Percentiles rank a stretch among this genome's conserved stretches.
These are phyloP conservation scores for Sambucus nigra DNA, from an alignment of 129 eudicot genomes.

Conservation along the genomic window DNA sequence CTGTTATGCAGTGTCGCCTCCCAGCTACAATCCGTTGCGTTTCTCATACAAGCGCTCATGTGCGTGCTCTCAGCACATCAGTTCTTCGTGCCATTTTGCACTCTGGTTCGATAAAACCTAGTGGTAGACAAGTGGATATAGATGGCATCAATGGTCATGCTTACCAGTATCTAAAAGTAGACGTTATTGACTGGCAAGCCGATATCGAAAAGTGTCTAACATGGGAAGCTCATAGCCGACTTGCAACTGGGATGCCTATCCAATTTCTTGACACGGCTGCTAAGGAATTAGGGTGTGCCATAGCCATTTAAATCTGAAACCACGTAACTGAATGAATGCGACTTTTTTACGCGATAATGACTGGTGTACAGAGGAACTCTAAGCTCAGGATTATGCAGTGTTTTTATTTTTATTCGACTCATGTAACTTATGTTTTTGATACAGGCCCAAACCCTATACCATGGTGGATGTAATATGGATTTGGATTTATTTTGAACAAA, in stretches of 20 bases:
- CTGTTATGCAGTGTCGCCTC: constrained; percentile 70
- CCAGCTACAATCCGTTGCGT: constrained; percentile 82
- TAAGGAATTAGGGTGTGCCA: constrained; percentile 77
- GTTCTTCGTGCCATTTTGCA: constrained; percentile 78
- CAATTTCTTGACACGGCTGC: constrained; percentile 72
- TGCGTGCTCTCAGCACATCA: constrained; percentile 93
- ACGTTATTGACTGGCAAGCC: constrained; percentile 66
- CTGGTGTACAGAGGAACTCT: constrained; percentile 14
- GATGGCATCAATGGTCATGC: constrained; percentile 31
- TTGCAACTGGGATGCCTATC: constrained; percentile 58
- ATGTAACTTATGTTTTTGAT: not conserved
- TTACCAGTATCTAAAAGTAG: constrained; percentile 32
- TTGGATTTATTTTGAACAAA: constrained; percentile 7
- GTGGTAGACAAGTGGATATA: constrained; percentile 25
- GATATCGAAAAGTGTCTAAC: constrained; percentile 73
- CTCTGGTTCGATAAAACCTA: constrained; percentile 39
- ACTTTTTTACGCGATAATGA: not conserved
- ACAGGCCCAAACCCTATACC: not conserved
- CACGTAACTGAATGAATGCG: too few relatives aligned
- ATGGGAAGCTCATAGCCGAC: constrained; percentile 93
- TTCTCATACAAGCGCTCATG: constrained; percentile 95
- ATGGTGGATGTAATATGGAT: constrained; percentile 12
- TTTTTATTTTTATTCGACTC: not conserved
- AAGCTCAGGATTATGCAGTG: not conserved
- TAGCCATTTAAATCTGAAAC: constrained; percentile 22